Conservation (phyloP, 2,329 filamentous ascomycete genomes). For the Botryosphaeria dothidea region DNA sequence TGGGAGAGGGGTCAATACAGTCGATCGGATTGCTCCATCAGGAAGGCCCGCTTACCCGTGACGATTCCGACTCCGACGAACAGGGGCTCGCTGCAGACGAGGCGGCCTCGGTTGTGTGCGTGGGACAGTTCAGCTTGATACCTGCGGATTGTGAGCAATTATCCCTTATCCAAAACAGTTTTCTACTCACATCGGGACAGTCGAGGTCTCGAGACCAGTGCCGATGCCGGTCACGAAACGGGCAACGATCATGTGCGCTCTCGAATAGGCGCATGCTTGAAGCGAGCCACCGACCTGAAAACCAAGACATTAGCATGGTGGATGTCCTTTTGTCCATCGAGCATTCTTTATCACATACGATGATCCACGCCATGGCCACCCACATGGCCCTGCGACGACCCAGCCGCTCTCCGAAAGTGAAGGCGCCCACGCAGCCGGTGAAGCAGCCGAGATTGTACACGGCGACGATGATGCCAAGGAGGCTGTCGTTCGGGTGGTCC, state of each 20-base stretch:
- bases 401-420: conserved; percentile 40
- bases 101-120: conserved; percentile 58
- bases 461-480: conserved; percentile 50
- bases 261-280: conserved; percentile 12
- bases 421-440: conserved; percentile 41
- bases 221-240: conserved; percentile 56
- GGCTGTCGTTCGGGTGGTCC: conserved; percentile 38
- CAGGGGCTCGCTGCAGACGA: conserved; percentile 57
- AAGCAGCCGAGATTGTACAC: conserved; percentile 54
- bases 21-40: neutral
- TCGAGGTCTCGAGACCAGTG: conserved; percentile 57
- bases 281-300: conserved; percentile 13
- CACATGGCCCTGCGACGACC: conserved; percentile 46
- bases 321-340: too few species aligned
- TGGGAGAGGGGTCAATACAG: conserved; percentile 21
- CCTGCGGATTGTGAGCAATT: neutral
- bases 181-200: conserved; percentile 45
- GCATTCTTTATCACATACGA: neutral
- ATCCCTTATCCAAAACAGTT: too few species aligned
- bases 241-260: conserved; percentile 51
- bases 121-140: conserved; percentile 56
- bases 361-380: conserved; percentile 19
- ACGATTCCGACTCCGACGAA: conserved; percentile 52
- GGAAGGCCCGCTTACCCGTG: conserved; percentile 27
- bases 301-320: neutral